Evolutionary conservation across 805 yeast species (phyloP), one percentile per base, ranked within the genome.

Genomic region (Pichia phayaonensis): DNA sequence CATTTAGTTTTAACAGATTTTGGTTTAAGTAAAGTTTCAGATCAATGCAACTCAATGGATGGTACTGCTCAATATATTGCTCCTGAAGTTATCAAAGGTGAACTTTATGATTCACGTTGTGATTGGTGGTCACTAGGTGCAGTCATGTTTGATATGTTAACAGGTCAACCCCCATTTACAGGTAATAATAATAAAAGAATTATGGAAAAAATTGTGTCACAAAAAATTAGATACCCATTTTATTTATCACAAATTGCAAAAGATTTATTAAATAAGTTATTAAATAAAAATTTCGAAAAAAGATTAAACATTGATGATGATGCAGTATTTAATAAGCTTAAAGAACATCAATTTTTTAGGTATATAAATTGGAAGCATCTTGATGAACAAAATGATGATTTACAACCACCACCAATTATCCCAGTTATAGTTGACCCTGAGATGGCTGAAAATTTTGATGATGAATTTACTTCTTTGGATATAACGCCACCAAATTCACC

Each of bases 111-210:
- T 58, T 83, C 79, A 48, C 75, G 81, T 31, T 94, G 90, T 45
- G 97, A 89, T 64, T 88, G 95, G 86, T 89, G 96, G 89, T 87
- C 96, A 0, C 68, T 90, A 34, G 97, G 96, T 0, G 85, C 95
- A 44, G 83, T 89, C 8, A 70, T 83, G 45, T 86, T 70, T 59
- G 96, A 90, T 63, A 75, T 89, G 76, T 71, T 89, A 46, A 83
- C 90, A 0, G 96, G 96, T 0, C 75, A 82, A 45, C 96, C 97
- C 0, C 96, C 96, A 1, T 88, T 86, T 65, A 85, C 94, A 0
- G 97, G 96, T 3, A 83, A 77, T 49, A 86, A 84, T 59, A 84
- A 85, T 60, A 83, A 84, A 62, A 77, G 76, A 43, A 86, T 89
- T 29, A 75, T 85, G 69, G 87, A 84, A 54, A 89, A 87, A 63